phyloP scores from a whole-genome alignment of 306 rosid species.

The Citrullus colocynthis region DNA sequence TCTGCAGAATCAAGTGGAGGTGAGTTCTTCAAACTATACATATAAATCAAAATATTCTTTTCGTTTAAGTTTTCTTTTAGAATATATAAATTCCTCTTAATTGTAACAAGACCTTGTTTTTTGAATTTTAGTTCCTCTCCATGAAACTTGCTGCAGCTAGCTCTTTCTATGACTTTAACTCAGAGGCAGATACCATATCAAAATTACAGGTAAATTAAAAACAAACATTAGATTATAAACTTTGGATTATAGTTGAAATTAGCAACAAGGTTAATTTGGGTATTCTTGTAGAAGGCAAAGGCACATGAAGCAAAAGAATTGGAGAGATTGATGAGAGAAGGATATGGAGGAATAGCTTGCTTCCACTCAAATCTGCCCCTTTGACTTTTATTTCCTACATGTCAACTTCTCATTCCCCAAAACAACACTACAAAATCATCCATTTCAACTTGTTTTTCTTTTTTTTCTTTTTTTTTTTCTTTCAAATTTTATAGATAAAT shows the following conservation, averaged over 20 bases:
- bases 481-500: background rate
- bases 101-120: background rate
- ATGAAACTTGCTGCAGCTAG: slow-evolving; percentile 91
- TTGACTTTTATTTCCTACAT: slow-evolving; percentile 49
- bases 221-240: background rate
- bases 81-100: background rate
- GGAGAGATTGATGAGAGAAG: slow-evolving; percentile 50
- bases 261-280: background rate
- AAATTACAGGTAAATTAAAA: slow-evolving; percentile 48
- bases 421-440: slow-evolving; percentile 21
- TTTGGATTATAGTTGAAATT: background rate
- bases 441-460: slow-evolving; percentile 12
- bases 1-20: slow-evolving; percentile 96
- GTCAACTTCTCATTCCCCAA: slow-evolving; percentile 24
- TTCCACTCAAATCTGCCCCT: slow-evolving; percentile 67
- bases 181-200: slow-evolving; percentile 54
- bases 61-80: no score
- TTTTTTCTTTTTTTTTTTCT: background rate
- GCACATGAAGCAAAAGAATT: slow-evolving; percentile 64
- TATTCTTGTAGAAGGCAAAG: slow-evolving; percentile 46
- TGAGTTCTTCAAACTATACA: slow-evolving; percentile 12
- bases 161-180: slow-evolving; percentile 61
- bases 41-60: background rate
- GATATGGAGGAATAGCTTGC: slow-evolving; percentile 48
- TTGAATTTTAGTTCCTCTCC: slow-evolving; percentile 67